Evolutionary conservation across 768 basidiomycete species (phyloP).

Genomic region (Phlebiopsis flavidoalba): DNA sequence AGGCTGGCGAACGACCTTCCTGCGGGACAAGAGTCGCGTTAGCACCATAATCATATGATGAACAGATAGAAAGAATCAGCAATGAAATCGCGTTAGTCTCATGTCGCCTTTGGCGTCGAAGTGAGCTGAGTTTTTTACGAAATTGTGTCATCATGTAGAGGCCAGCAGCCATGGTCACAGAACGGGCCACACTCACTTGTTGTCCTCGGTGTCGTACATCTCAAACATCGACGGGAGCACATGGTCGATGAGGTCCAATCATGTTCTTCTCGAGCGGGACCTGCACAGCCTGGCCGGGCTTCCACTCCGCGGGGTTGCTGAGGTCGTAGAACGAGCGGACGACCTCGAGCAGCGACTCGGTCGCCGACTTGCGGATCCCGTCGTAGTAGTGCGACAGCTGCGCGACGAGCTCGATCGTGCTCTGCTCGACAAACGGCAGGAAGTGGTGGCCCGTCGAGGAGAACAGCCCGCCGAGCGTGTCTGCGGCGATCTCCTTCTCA

Average conservation of each 20-base stretch:
- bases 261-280: constrained; percentile 61
- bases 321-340: constrained; percentile 90
- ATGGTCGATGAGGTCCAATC: constrained; percentile 72
- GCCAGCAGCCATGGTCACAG: constrained; percentile 7
- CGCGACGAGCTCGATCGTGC: constrained; percentile 70
- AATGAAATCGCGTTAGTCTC: constrained; percentile 43
- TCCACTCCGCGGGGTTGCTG: constrained; percentile 78
- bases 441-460: constrained; percentile 76
- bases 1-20: constrained; percentile 84
- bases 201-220: constrained; percentile 92
- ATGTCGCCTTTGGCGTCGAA: constrained; percentile 58
- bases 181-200: constrained; percentile 69
- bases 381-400: constrained; percentile 93
- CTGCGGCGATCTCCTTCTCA: constrained; percentile 98
- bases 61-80: constrained; percentile 29
- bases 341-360: constrained; percentile 83
- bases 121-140: constrained; percentile 71
- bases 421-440: constrained; percentile 86
- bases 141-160: constrained; percentile 43
- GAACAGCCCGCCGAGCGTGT: constrained; percentile 91
- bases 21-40: constrained; percentile 28
- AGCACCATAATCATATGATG: constrained; percentile 18
- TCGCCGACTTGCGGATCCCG: constrained; percentile 92
- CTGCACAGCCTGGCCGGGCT: constrained; percentile 54
- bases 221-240: constrained; percentile 72